Evolutionary conservation across 2,329 filamentous ascomycete species (phyloP).

Genomic region (Microdochium paspali): DNA sequence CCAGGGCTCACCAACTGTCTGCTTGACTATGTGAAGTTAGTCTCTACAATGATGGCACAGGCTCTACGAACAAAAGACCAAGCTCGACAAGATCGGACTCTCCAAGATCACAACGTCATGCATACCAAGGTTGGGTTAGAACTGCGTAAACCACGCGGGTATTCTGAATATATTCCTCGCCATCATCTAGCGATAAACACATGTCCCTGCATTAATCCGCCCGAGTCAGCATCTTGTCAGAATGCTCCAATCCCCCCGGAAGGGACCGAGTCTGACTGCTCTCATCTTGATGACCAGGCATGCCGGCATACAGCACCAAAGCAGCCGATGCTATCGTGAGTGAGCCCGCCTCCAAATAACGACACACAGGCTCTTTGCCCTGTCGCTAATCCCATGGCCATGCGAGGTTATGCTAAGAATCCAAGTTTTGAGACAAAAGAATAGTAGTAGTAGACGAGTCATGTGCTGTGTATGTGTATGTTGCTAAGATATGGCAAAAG

Average conservation of each 20-base stretch:
- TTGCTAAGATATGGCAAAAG: constrained; percentile 8
- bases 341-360: background rate
- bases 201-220: background rate
- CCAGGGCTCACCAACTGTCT: too few relatives aligned
- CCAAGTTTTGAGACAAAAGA: background rate
- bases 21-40: too few relatives aligned
- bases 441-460: background rate
- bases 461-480: constrained; percentile 1
- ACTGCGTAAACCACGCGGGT: background rate
- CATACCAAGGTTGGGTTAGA: background rate
- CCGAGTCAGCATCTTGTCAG: background rate
- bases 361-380: background rate
- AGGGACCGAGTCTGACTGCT: too few relatives aligned
- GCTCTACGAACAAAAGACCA: background rate
- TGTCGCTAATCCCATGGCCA: background rate
- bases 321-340: too few relatives aligned
- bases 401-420: background rate
- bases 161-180: background rate
- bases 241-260: too few relatives aligned
- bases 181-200: background rate
- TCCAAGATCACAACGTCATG: too few relatives aligned
- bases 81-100: too few relatives aligned
- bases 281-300: too few relatives aligned
- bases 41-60: too few relatives aligned
- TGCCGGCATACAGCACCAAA: too few relatives aligned